Conservation (phyloP, 2,329 filamentous ascomycete species). For the Tricladium varicosporioides region DNA sequence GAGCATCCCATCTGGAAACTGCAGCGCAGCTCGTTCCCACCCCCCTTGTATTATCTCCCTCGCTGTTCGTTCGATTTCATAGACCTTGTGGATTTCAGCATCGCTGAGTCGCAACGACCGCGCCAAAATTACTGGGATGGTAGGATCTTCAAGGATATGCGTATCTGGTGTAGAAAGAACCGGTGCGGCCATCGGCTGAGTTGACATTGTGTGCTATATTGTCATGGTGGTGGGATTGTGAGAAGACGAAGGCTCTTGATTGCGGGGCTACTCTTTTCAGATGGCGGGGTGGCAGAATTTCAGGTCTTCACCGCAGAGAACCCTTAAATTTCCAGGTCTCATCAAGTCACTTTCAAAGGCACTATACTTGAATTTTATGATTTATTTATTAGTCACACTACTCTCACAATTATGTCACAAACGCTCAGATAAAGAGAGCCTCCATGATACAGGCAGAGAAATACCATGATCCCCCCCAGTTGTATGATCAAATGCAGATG, state of each 20-base stretch:
- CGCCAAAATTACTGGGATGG: constrained; percentile 18
- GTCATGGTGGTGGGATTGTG: not conserved
- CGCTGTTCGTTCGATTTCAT: constrained; percentile 82
- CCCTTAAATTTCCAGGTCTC: not conserved
- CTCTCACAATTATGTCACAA: not conserved
- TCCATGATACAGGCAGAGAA: not conserved
- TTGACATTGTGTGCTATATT: not conserved
- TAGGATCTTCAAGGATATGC: constrained; percentile 53
- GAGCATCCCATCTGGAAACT: constrained; percentile 94
- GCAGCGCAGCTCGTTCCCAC: constrained; percentile 80
- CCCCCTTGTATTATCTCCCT: constrained; percentile 68
- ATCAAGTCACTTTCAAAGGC: not conserved
- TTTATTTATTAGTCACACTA: not conserved
- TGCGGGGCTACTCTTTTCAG: constrained; percentile 1
- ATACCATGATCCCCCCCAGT: not conserved
- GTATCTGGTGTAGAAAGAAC: constrained; percentile 65
- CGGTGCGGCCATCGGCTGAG: constrained; percentile 39
- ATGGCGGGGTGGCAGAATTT: constrained; percentile 16
- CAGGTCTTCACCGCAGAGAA: not conserved
- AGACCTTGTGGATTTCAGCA: constrained; percentile 71
- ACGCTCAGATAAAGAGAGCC: not conserved
- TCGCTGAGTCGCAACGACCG: constrained; percentile 39
- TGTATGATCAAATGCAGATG: not conserved
- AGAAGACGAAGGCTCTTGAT: not conserved
- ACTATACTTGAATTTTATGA: not conserved